Percentiles rank a stretch among this genome's conserved stretches.
phyloP scores from a whole-genome alignment of 1,139 yeast genomes.

The Candida tetrigidarum region DNA sequence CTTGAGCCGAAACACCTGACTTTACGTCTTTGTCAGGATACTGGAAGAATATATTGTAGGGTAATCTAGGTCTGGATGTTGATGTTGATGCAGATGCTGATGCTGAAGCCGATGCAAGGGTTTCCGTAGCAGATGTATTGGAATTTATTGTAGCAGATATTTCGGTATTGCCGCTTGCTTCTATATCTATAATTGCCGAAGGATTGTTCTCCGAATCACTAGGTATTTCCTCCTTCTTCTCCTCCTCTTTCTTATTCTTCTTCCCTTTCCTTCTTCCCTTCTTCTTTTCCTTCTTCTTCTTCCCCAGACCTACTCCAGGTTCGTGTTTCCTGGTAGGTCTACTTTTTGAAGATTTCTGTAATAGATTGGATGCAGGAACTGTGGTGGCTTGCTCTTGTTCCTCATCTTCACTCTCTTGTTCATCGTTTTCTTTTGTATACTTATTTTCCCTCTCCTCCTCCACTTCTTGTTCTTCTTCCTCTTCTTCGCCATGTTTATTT shows the following conservation, averaged over 20 bases:
- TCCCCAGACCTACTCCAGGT: neutral
- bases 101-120: too few relatives aligned
- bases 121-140: neutral
- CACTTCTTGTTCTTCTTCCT: neutral
- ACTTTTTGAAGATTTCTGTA: neutral
- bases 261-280: neutral
- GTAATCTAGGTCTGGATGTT: conserved; percentile 3
- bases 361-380: neutral
- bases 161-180: neutral
- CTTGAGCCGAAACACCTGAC: conserved; percentile 12
- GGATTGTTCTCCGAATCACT: neutral
- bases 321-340: neutral
- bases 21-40: conserved; percentile 10
- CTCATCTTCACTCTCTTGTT: neutral
- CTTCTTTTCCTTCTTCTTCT: neutral
- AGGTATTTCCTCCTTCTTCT: neutral
- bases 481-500: neutral
- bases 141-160: neutral
- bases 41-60: conserved; percentile 11
- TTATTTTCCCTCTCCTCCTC: neutral
- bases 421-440: neutral
- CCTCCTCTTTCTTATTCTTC: too few relatives aligned
- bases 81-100: neutral
- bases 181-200: neutral
- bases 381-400: neutral